Evolutionary conservation across 208 protist genomes (phyloP), one percentile per base, ranked within the genome.

Genomic region (Wallacemonas sp.): DNA sequence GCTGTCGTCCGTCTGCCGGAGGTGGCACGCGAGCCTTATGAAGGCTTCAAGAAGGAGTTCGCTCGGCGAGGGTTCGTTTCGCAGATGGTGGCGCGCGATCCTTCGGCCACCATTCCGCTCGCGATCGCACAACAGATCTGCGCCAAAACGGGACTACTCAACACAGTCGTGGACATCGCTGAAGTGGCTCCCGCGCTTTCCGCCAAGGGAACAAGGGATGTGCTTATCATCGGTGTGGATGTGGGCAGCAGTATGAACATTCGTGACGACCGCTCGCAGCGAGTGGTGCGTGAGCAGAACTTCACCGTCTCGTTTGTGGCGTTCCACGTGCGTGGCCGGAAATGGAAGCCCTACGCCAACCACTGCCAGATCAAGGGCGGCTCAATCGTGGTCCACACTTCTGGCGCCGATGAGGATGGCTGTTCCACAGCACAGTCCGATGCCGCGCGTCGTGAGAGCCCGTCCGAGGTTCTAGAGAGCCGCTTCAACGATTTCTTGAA

Each of bases 111-210:
- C 48, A 75, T 85, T 29, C 68, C 78, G 36, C 60, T 78, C 44
- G 80, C 80, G 63, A 73, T 88, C 34, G 66, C 76, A 34, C 82
- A 88, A 66, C 82, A 88, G 64, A 60, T 88, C 15, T 53, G 61
- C 22, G 82, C 78, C 15, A 89, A 89, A 64, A 44, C 66, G 17
- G 79, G 79, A 1, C 64, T 71, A 22, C 62, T 89, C 19, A 81
- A 76, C 70, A 83, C 71, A 27, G 67, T 85, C 3, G 24, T 71
- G 22, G 68, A 85, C 44, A 33, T 67, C 2, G 44, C 37, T 22
- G 71, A 85, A 36, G 34, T 62, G 0, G 73, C 62, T 15, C 50
- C 66, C 4, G 53, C 41, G 33, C 57, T 78, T 6, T 27, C 33
- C 1, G 2, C 13, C 24, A 63, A 65, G 33, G 42, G 19, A 8